A percentile compares a stretch with the other conserved stretches of the same genome.
These are phyloP conservation scores for Teunomyces kruisii DNA, from an alignment of 805 yeast genomes.

Conservation along the genomic window DNA sequence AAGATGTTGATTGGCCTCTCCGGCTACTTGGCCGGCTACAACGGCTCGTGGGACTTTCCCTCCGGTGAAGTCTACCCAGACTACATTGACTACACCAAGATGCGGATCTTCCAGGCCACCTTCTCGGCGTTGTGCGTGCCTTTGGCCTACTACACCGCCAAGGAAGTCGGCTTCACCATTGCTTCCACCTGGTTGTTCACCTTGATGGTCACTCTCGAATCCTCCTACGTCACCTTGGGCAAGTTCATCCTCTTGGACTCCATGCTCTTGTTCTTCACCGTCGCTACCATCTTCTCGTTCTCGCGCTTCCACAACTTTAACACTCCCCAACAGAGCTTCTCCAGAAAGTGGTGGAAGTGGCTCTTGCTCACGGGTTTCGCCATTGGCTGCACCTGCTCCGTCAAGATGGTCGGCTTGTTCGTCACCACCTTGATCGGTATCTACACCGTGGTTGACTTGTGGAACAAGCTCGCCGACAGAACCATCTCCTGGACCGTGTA, in stretches of 20 bases:
- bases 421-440: constrained; percentile 86
- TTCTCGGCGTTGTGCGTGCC: constrained; percentile 87
- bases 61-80: constrained; percentile 79
- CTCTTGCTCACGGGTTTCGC: constrained; percentile 76
- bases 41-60: constrained; percentile 87
- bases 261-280: constrained; percentile 85
- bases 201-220: constrained; percentile 78
- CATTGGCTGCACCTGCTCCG: constrained; percentile 89
- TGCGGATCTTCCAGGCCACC: constrained; percentile 85
- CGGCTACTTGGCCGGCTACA: constrained; percentile 82
- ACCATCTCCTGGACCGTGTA: constrained; percentile 51
- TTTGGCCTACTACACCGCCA: constrained; percentile 77
- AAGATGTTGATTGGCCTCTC: constrained; percentile 88
- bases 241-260: constrained; percentile 91
- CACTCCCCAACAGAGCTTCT: constrained; percentile 47
- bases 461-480: constrained; percentile 78
- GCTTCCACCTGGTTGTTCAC: constrained; percentile 77
- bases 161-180: constrained; percentile 69
- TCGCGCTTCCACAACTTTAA: constrained; percentile 67
- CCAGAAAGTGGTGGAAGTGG: constrained; percentile 94
- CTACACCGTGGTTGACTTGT: constrained; percentile 83
- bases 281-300: constrained; percentile 73
- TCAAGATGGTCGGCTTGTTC: constrained; percentile 95
- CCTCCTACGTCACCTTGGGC: constrained; percentile 79
- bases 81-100: constrained; percentile 72